Percentiles rank a stretch among this genome's conserved stretches.
Evolutionary conservation across 106 monocot genomes (phyloP).

Genomic region (Dendrobium nobile): DNA sequence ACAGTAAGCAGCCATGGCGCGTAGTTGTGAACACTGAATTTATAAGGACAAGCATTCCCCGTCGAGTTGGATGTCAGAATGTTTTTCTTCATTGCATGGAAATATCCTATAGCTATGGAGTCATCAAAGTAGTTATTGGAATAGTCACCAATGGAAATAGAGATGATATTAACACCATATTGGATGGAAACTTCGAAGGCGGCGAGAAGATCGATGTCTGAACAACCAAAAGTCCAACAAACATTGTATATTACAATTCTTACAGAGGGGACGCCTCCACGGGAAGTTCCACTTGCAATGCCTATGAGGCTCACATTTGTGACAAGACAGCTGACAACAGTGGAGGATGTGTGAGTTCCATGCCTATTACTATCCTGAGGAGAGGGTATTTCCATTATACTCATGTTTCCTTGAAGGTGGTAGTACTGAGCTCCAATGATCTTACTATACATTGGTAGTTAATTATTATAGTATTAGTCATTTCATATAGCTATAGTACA

Average conservation of each 20-base stretch:
- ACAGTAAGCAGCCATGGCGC: conserved; percentile 30
- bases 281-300: conserved; percentile 20
- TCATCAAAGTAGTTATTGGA: conserved; percentile 16
- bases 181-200: conserved; percentile 23
- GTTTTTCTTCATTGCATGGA: conserved; percentile 35
- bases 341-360: too few relatives aligned
- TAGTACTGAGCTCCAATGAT: too few relatives aligned
- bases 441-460: too few relatives aligned
- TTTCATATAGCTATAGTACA: too few relatives aligned
- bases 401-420: too few relatives aligned
- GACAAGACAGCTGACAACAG: neutral
- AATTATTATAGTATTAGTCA: too few relatives aligned
- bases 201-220: conserved; percentile 16
- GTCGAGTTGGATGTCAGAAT: conserved; percentile 16
- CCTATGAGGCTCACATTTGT: conserved; percentile 10
- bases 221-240: conserved; percentile 14
- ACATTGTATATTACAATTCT: conserved; percentile 34
- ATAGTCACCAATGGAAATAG: conserved; percentile 20
- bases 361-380: too few relatives aligned
- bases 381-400: too few relatives aligned
- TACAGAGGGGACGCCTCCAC: conserved; percentile 14
- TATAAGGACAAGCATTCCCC: conserved; percentile 23
- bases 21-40: conserved; percentile 1
- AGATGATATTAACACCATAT: conserved; percentile 40
- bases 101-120: conserved; percentile 24